A percentile compares a stretch with the other conserved stretches of the same genome.
phyloP scores from a whole-genome alignment of 148 eudicot species.

The Silene conica region DNA sequence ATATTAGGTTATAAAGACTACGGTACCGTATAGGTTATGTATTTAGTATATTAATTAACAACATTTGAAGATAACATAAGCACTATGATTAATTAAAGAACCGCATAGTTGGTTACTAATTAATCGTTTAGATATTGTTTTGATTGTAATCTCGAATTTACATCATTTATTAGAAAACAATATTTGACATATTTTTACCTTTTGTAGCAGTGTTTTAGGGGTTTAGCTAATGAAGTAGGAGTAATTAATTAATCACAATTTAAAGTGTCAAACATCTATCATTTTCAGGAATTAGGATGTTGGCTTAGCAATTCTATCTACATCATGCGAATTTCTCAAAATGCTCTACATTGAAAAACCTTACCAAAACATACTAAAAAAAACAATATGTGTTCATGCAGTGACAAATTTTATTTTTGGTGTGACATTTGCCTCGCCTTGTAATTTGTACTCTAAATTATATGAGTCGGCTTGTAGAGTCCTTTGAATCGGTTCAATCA shows the following conservation, averaged over 20 bases:
- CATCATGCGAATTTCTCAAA: constrained; percentile 3
- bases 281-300: constrained; percentile 6
- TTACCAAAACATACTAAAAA: not conserved
- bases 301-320: constrained; percentile 6
- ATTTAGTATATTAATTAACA: not conserved
- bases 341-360: constrained; percentile 1
- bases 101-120: constrained; percentile 21
- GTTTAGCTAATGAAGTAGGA: not conserved
- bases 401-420: too few relatives aligned
- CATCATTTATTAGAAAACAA: not conserved
- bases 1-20: not conserved
- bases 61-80: not conserved
- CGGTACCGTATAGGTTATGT: not conserved
- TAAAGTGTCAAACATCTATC: constrained; percentile 8
- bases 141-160: not conserved
- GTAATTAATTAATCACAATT: not conserved
- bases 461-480: too few relatives aligned
- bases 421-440: too few relatives aligned
- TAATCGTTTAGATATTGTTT: not conserved
- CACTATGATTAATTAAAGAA: constrained; percentile 21
- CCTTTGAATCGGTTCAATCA: too few relatives aligned
- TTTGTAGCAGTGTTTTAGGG: not conserved
- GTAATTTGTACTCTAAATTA: too few relatives aligned
- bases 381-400: too few relatives aligned
- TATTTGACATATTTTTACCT: not conserved